Evolutionary conservation across 305 asterid genomes (phyloP).

Genomic region (Fraxinus platypoda): DNA sequence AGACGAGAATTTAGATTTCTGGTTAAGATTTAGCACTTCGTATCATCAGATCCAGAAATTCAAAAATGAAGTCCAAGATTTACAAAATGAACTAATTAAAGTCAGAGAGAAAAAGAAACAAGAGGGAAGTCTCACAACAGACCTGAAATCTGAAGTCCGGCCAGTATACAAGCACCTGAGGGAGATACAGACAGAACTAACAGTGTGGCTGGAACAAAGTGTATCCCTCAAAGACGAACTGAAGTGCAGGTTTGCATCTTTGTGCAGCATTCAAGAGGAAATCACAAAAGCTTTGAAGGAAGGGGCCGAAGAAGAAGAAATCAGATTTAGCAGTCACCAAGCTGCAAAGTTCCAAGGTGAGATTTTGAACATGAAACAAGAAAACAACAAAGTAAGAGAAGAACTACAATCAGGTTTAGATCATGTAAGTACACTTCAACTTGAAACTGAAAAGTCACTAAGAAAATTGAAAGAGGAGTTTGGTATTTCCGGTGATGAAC

Average conservation of each 20-base stretch:
- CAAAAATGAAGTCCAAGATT: constrained; percentile 56
- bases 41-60: constrained; percentile 69
- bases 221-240: constrained; percentile 62
- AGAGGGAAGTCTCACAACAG: constrained; percentile 43
- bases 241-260: constrained; percentile 55
- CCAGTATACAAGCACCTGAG: constrained; percentile 80
- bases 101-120: constrained; percentile 44
- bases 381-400: constrained; percentile 69
- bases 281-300: constrained; percentile 66
- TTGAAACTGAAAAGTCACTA: constrained; percentile 59
- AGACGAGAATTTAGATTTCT: constrained; percentile 70
- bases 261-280: constrained; percentile 79
- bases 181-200: constrained; percentile 75
- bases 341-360: constrained; percentile 97
- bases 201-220: constrained; percentile 79
- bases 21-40: constrained; percentile 72
- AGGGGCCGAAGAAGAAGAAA: constrained; percentile 74
- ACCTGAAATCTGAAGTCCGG: constrained; percentile 65
- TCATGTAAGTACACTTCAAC: constrained; percentile 59
- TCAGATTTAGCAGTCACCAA: constrained; percentile 75
- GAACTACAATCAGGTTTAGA: constrained; percentile 70
- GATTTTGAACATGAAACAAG: constrained; percentile 87
- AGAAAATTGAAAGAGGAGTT: constrained; percentile 57
- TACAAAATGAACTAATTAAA: constrained; percentile 49
- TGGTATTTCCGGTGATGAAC: constrained; percentile 49